Conservation (phyloP, 306 rosid genomes). For the Pyrus bretschneideri region DNA sequence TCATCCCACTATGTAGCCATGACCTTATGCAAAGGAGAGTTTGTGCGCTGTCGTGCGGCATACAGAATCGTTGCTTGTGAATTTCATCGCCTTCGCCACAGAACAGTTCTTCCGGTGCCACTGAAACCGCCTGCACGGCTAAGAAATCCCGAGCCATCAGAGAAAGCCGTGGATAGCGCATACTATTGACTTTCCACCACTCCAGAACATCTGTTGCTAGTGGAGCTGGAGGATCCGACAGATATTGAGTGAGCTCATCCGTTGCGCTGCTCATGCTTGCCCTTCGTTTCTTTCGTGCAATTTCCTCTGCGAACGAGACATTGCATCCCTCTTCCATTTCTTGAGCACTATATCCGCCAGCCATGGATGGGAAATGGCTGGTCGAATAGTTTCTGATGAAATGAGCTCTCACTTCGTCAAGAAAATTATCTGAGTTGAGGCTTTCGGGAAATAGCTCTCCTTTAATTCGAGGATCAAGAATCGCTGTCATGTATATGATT, state of each 20-base stretch:
- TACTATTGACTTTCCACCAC: slow-evolving; percentile 90
- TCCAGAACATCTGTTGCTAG: slow-evolving; percentile 83
- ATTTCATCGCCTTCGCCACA: slow-evolving; percentile 77
- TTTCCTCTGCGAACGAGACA: slow-evolving; percentile 93
- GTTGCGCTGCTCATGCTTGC: slow-evolving; percentile 63
- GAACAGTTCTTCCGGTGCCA: slow-evolving; percentile 81
- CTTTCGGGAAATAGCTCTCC: slow-evolving; percentile 88
- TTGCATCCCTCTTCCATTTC: slow-evolving; percentile 70
- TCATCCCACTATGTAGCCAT: slow-evolving; percentile 78
- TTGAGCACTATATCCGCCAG: slow-evolving; percentile 55
- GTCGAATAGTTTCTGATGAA: slow-evolving; percentile 68
- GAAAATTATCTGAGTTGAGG: slow-evolving; percentile 55
- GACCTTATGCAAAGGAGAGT: slow-evolving; percentile 78
- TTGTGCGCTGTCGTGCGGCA: slow-evolving; percentile 70
- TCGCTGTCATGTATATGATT: slow-evolving; percentile 80
- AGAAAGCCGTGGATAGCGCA: slow-evolving; percentile 84
- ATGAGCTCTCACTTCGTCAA: slow-evolving; percentile 78
- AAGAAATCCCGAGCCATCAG: slow-evolving; percentile 93
- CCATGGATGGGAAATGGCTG: slow-evolving; percentile 58
- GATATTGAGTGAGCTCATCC: slow-evolving; percentile 91
- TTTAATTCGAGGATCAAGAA: slow-evolving; percentile 92
- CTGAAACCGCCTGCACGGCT: slow-evolving; percentile 81
- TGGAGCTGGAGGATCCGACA: slow-evolving; percentile 83
- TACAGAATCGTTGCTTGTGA: slow-evolving; percentile 60
- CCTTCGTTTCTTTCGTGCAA: slow-evolving; percentile 87